Base-by-base conservation (phyloP, 176 grass and related monocot genomes). In the Ananas comosus region DNA sequence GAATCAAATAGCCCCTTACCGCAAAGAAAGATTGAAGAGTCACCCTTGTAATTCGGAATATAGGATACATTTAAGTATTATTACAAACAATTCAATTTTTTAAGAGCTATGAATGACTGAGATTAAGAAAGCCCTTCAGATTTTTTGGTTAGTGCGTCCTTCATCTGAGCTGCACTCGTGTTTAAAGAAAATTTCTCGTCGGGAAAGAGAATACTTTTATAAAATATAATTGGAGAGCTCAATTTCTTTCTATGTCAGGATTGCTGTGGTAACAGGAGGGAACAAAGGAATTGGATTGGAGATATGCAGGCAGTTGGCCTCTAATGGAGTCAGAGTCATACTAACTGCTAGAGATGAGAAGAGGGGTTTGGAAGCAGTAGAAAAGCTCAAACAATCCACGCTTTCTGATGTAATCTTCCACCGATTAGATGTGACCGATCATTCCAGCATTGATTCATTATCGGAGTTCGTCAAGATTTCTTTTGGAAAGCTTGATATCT, bases 401-500 rank as follows among this genome's bases (percentile, higher is more conserved):
- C 65, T 87, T 10, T 54, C 65, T 16, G 76, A 91, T 71, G 24
- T 96, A 25, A 52, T 85, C 27, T 88, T 85, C 76, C 82, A 91
- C 72, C 87, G 80, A 51, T 73, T 96, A 0, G 91, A 96, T 74
- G 70, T 96, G 12, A 64, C 10, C 19, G 70, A 88, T 21, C 51
- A 66, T 18, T 63, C 48, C 9, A 85, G 87, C 22, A 64, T 53
- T 21, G 14, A 69, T 23, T 67, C 79, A 12, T 80, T 91, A 4
- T 76, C 78, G 12, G 63, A 7, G 49, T 73, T 85, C 50, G 22
- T 96, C 8, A 17, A 80, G 11, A 73, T 13, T 13, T 75, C 64
- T 56, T 91, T 80, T 2, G 79, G 87, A 53, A 85, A 85, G 51
- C 87, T 96, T 33, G 91, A 96, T 66, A 88, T 95, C 27, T 66